phyloP scores from a whole-genome alignment of 192 early-diverging fungal species.

The Mycoemilia scoparia region DNA sequence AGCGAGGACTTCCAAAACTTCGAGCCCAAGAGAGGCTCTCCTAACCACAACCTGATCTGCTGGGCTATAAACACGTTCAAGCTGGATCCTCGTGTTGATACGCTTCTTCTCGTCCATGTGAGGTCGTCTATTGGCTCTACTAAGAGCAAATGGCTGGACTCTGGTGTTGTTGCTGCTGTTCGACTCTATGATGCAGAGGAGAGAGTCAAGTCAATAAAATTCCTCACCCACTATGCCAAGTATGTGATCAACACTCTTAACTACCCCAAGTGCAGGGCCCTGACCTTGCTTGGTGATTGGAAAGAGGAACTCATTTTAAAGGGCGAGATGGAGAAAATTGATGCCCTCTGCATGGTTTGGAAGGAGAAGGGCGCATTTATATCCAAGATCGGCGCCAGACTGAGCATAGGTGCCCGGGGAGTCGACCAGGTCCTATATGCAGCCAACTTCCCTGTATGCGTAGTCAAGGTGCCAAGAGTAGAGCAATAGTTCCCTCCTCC shows the following conservation, averaged over 20 bases:
- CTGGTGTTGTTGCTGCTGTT: conserved; percentile 4
- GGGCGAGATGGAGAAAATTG: no score
- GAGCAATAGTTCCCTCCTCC: no score
- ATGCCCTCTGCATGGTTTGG: no score
- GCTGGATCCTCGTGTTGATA: conserved; percentile 4
- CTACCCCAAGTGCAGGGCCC: conserved; percentile 4
- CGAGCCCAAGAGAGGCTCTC: not conserved
- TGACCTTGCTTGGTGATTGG: conserved; percentile 6
- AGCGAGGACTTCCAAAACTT: no score
- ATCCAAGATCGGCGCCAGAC: no score
- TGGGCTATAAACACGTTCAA: conserved; percentile 3
- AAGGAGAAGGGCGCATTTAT: no score
- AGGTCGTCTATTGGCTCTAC: conserved; percentile 2
- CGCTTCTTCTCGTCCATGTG: conserved; percentile 5
- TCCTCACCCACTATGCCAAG: conserved; percentile 6
- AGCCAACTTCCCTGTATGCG: no score
- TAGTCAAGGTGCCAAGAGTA: no score
- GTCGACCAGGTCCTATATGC: no score
- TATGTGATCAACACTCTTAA: conserved; percentile 1
- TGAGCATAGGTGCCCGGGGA: no score
- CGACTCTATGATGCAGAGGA: conserved; percentile 8
- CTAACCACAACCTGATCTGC: conserved; percentile 5
- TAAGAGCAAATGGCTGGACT: conserved; percentile 5
- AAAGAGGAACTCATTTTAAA: no score
- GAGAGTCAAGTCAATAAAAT: conserved; percentile 3